Evolutionary conservation across 139 green algal genomes (phyloP).

Genomic region (Pleodorina starrii): DNA sequence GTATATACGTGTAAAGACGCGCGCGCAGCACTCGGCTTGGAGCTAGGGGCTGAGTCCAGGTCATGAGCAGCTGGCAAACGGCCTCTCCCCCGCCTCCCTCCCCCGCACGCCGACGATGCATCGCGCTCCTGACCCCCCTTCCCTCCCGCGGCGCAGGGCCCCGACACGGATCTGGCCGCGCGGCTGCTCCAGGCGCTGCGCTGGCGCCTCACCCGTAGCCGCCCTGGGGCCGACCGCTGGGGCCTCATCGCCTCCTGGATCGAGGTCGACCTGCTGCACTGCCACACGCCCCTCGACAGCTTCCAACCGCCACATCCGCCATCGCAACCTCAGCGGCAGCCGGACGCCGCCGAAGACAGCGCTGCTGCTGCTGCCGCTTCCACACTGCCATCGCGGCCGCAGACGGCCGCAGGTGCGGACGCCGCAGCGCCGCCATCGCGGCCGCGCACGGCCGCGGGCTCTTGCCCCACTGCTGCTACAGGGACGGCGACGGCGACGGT

Average conservation of each 20-base stretch:
- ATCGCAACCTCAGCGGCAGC: neutral
- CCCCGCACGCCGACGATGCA: no score
- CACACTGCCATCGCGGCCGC: neutral
- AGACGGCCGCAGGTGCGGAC: neutral
- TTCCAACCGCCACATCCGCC: no score
- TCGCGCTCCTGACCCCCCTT: no score
- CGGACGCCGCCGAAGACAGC: neutral
- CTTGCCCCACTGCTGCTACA: no score
- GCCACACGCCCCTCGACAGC: neutral
- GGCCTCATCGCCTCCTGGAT: constrained; percentile 44
- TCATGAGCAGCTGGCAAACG: no score
- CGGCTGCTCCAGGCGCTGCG: constrained; percentile 59
- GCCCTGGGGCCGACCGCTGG: constrained; percentile 33
- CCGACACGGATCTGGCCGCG: neutral
- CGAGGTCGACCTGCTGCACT: constrained; percentile 41
- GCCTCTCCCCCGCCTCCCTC: no score
- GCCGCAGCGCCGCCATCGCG: neutral
- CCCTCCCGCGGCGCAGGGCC: constrained; percentile 24
- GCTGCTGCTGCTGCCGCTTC: neutral
- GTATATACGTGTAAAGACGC: no score
- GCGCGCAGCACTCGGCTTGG: no score
- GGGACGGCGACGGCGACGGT: neutral
- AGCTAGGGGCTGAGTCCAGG: no score
- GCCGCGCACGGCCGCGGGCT: no score
- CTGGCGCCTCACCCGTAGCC: constrained; percentile 49